A percentile compares a stretch with the other conserved stretches of the same genome.
phyloP scores from a whole-genome alignment of 805 yeast species.

The Gaillardinia entomophila region DNA sequence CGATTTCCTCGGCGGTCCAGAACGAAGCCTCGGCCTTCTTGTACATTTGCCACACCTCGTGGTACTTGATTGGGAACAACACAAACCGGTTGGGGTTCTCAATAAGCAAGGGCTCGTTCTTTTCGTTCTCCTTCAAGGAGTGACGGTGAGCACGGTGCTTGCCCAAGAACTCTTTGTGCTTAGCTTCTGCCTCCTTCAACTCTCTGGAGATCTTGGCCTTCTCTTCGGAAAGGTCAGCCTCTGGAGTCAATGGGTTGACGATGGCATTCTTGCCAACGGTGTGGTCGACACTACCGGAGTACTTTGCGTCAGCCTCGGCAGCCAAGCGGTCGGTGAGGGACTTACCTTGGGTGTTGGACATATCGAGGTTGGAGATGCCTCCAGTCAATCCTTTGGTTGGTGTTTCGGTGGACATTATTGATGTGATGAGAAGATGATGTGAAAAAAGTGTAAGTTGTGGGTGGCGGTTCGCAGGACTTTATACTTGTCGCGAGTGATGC shows the following conservation, averaged over 20 bases:
- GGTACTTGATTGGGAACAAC: slow-evolving; percentile 91
- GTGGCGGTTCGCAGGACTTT: neutral
- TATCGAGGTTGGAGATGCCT: slow-evolving; percentile 35
- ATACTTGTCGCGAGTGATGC: neutral
- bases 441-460: neutral
- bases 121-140: slow-evolving; percentile 65
- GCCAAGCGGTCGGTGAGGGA: slow-evolving; percentile 40
- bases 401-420: slow-evolving; percentile 11
- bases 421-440: neutral
- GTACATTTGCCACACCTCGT: slow-evolving; percentile 98
- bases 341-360: slow-evolving; percentile 24
- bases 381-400: slow-evolving; percentile 45
- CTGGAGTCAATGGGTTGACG: slow-evolving; percentile 13
- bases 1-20: slow-evolving; percentile 99
- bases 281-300: slow-evolving; percentile 5
- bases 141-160: slow-evolving; percentile 70
- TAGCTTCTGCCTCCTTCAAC: slow-evolving; percentile 20
- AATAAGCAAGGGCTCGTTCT: slow-evolving; percentile 79
- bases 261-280: slow-evolving; percentile 12
- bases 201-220: slow-evolving; percentile 19
- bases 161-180: slow-evolving; percentile 52
- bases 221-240: too few relatives aligned
- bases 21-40: slow-evolving; percentile 99
- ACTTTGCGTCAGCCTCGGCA: slow-evolving; percentile 21
- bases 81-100: slow-evolving; percentile 90